Conservation (phyloP, 345 rosid species). For the Conringia planisiliqua region DNA sequence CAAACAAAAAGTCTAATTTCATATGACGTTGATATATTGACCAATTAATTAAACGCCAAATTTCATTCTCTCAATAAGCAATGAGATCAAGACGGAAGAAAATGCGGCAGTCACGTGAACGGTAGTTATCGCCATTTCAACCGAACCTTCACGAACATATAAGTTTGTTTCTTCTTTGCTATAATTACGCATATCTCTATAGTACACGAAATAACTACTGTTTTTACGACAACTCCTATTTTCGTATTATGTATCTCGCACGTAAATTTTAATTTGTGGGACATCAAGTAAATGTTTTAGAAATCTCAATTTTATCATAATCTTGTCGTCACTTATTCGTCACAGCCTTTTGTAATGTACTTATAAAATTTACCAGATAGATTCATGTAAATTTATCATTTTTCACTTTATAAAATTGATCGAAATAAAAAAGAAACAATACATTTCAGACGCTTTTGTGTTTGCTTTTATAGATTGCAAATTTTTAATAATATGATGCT, state of each 20-base stretch:
- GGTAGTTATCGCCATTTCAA: slow-evolving; percentile 16
- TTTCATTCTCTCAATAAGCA: not conserved
- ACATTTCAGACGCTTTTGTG: no score
- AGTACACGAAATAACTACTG: slow-evolving; percentile 23
- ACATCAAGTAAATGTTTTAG: not conserved
- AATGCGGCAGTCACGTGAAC: slow-evolving; percentile 34
- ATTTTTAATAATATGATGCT: no score
- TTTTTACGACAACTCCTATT: not conserved
- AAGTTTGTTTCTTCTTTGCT: slow-evolving; percentile 15
- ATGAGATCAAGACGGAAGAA: slow-evolving; percentile 15
- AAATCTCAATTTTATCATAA: not conserved
- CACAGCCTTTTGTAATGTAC: not conserved
- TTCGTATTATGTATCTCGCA: not conserved
- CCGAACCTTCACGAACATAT: slow-evolving; percentile 20
- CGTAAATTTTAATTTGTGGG: not conserved
- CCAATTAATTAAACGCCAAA: not conserved
- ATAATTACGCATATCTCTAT: slow-evolving; percentile 19
- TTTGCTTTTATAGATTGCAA: no score
- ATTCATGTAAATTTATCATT: not conserved
- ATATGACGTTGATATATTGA: not conserved
- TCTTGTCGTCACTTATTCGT: not conserved
- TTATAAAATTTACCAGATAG: not conserved
- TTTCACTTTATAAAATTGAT: no score
- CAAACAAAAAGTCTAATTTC: not conserved
- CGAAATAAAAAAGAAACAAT: no score